These are phyloP conservation scores for Eucalyptus erythrocorys DNA, from an alignment of 345 rosid species.

Conservation along the genomic window DNA sequence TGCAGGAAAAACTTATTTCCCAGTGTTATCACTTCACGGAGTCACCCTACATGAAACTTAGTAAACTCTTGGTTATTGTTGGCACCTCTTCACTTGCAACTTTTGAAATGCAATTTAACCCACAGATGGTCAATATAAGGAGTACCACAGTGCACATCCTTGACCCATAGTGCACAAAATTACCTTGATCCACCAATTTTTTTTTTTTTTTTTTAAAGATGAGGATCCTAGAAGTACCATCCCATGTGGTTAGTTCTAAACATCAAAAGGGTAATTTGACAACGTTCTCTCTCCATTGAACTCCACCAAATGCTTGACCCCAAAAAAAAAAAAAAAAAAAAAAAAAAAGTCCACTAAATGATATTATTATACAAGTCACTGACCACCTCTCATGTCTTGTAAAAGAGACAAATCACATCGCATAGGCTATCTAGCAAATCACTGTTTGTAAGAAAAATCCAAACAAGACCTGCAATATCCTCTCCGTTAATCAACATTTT, in stretches of 20 bases:
- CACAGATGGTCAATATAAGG: neutral
- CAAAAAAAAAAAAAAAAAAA: too few species aligned
- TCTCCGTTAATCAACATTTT: neutral
- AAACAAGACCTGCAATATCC: neutral
- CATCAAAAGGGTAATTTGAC: neutral
- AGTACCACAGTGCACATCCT: neutral
- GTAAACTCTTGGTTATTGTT: neutral
- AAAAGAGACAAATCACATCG: neutral
- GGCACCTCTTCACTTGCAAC: neutral
- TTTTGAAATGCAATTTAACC: neutral
- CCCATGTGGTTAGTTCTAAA: neutral
- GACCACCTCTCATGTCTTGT: neutral
- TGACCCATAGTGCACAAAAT: neutral
- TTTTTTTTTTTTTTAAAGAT: neutral
- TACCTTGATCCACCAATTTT: neutral
- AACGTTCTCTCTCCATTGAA: neutral
- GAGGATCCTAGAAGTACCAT: neutral
- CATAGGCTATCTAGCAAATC: neutral
- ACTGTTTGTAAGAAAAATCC: neutral
- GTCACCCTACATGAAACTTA: neutral
- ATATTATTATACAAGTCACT: neutral
- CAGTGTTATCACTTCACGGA: neutral
- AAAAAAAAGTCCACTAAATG: neutral
- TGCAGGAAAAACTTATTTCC: neutral
- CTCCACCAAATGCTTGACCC: neutral